phyloP scores from a whole-genome alignment of 352 stramenopile genomes.

The Phytophthora tubulina region DNA sequence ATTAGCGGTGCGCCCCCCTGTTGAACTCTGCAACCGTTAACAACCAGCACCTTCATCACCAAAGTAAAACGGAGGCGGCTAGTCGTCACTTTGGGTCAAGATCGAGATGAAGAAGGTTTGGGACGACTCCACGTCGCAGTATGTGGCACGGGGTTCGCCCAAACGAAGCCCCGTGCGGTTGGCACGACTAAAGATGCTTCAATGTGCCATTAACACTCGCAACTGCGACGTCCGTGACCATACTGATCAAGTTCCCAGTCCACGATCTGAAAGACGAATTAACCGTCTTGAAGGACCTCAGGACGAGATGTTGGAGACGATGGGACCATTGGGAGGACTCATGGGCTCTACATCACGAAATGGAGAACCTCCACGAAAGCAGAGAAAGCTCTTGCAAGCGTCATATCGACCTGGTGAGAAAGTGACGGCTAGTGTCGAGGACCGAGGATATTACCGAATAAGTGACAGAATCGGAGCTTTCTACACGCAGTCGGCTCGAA shows the following conservation, averaged over 20 bases:
- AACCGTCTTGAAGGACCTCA: conserved; percentile 41
- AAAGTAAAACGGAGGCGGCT: conserved; percentile 21
- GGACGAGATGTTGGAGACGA: conserved; percentile 68
- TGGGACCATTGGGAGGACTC: conserved; percentile 79
- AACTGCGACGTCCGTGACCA: conserved; percentile 77
- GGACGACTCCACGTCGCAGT: conserved; percentile 39
- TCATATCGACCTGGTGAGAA: conserved; percentile 28
- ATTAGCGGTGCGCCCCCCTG: conserved; percentile 1
- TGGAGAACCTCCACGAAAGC: conserved; percentile 45
- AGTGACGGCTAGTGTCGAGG: conserved; percentile 49
- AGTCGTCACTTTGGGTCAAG: conserved; percentile 21
- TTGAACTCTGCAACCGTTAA: too few species aligned
- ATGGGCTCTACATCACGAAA: conserved; percentile 42
- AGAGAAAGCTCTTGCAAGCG: conserved; percentile 41
- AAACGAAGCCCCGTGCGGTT: conserved; percentile 83
- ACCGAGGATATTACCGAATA: conserved; percentile 80
- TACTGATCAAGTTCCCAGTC: conserved; percentile 34
- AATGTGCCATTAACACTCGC: conserved; percentile 82
- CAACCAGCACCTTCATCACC: not conserved
- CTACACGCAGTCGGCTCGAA: conserved; percentile 76
- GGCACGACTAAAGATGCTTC: conserved; percentile 83
- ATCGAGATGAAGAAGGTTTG: conserved; percentile 48
- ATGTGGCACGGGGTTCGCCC: conserved; percentile 50
- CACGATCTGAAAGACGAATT: conserved; percentile 37
- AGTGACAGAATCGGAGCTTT: conserved; percentile 83